Conservation (phyloP, 768 basidiomycete species). For the Leccinum arenicola region DNA sequence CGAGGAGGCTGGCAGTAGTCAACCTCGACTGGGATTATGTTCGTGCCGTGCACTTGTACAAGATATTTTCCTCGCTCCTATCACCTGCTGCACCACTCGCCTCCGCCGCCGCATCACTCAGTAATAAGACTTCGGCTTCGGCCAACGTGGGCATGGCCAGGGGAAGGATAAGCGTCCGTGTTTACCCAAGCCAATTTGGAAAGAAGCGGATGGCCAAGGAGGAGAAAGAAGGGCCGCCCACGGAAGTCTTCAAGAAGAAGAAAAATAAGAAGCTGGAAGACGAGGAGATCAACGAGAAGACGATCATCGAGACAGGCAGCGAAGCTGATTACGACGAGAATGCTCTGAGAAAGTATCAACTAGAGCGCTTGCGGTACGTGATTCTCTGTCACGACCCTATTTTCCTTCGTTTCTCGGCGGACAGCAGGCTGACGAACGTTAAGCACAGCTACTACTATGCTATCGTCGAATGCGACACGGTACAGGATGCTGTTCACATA, state of each 20-base stretch:
- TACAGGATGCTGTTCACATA: constrained; percentile 73
- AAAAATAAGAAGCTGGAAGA: constrained; percentile 34
- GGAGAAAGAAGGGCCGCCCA: constrained; percentile 87
- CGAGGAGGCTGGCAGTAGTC: constrained; percentile 81
- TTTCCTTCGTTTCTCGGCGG: not conserved
- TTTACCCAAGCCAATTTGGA: constrained; percentile 95
- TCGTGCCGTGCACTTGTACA: constrained; percentile 84
- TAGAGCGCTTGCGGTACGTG: constrained; percentile 80
- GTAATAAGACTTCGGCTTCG: constrained; percentile 13
- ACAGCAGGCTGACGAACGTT: constrained; percentile 5
- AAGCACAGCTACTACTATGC: constrained; percentile 88
- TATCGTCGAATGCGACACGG: constrained; percentile 82
- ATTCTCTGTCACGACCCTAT: not conserved
- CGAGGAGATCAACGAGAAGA: constrained; percentile 62
- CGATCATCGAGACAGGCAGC: constrained; percentile 54
- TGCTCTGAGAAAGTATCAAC: constrained; percentile 84
- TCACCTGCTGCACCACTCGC: constrained; percentile 52
- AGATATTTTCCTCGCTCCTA: constrained; percentile 86
- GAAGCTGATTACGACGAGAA: constrained; percentile 86
- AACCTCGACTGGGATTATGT: constrained; percentile 99
- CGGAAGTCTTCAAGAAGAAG: constrained; percentile 73
- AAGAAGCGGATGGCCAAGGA: constrained; percentile 82
- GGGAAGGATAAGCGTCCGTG: constrained; percentile 74
- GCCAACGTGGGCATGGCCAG: constrained; percentile 36
- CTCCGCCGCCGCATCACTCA: constrained; percentile 24